phyloP scores from a whole-genome alignment of 441 rosid species.

The Populus hybrid region DNA sequence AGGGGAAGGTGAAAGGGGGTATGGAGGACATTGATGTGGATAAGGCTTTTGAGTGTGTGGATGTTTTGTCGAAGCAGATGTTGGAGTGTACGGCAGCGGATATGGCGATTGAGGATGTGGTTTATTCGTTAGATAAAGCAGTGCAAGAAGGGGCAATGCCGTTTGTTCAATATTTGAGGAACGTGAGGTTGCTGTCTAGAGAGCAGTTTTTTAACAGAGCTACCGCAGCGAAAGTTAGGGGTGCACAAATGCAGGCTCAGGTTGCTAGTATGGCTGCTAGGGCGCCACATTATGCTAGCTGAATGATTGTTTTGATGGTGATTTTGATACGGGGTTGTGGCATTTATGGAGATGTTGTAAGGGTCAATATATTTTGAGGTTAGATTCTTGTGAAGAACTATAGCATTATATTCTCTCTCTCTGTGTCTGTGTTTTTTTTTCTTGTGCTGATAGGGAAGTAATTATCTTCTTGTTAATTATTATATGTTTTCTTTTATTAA shows the following conservation, averaged over 20 bases:
- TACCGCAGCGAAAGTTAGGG: constrained; percentile 74
- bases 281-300: constrained; percentile 38
- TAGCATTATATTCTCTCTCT: background rate
- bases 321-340: constrained; percentile 4
- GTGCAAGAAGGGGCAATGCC: constrained; percentile 78
- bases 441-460: constrained; percentile 21
- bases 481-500: background rate
- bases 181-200: constrained; percentile 77
- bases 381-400: constrained; percentile 23
- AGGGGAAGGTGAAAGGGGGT: constrained; percentile 54
- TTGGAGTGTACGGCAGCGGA: constrained; percentile 72
- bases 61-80: constrained; percentile 74
- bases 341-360: background rate
- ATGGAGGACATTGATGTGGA: constrained; percentile 48
- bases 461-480: constrained; percentile 14
- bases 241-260: constrained; percentile 86
- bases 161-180: constrained; percentile 85
- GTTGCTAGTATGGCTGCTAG: constrained; percentile 81
- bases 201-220: constrained; percentile 95
- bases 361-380: constrained; percentile 18
- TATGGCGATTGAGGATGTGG: constrained; percentile 82
- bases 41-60: constrained; percentile 55
- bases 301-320: constrained; percentile 18
- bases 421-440: background rate
- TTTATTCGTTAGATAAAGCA: constrained; percentile 77